These are phyloP conservation scores for Hyaloscypha finlandica DNA, from an alignment of 495 filamentous ascomycete species.

Conservation along the genomic window DNA sequence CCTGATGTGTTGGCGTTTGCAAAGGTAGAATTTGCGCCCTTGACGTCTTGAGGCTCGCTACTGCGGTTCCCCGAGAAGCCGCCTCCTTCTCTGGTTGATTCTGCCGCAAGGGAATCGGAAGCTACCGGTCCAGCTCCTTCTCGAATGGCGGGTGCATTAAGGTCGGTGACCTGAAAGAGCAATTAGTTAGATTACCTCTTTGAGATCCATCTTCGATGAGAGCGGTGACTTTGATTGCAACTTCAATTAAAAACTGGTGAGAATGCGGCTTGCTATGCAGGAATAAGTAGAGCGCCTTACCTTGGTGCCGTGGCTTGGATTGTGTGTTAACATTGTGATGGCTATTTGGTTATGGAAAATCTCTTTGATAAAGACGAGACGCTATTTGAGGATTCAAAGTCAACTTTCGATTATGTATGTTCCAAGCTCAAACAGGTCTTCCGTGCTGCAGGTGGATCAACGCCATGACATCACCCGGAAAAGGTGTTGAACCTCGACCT, in stretches of 20 bases:
- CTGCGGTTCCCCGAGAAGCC: constrained; percentile 54
- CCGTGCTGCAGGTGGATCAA: not conserved
- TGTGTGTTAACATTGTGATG: constrained; percentile 23
- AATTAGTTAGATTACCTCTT: constrained; percentile 2
- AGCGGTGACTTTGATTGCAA: not conserved
- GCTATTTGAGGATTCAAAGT: not conserved
- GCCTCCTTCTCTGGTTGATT: constrained; percentile 56
- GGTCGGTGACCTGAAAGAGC: constrained; percentile 43
- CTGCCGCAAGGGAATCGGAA: constrained; percentile 66
- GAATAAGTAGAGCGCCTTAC: constrained; percentile 9
- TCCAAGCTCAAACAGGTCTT: not conserved
- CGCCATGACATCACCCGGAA: constrained; percentile 8
- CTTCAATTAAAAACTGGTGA: not conserved
- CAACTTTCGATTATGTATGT: not conserved
- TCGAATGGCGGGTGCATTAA: constrained; percentile 42
- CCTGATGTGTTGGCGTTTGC: constrained; percentile 58
- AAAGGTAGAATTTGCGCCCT: constrained; percentile 50
- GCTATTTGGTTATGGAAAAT: too few species aligned
- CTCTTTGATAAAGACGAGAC: too few species aligned
- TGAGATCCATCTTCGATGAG: not conserved
- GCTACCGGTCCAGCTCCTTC: constrained; percentile 60
- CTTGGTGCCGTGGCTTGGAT: constrained; percentile 27
- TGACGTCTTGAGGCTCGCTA: constrained; percentile 49
- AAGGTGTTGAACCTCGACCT: not conserved
- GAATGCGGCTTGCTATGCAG: not conserved